phyloP scores from a whole-genome alignment of 192 early-diverging fungal species.

The Linnemannia exigua region DNA sequence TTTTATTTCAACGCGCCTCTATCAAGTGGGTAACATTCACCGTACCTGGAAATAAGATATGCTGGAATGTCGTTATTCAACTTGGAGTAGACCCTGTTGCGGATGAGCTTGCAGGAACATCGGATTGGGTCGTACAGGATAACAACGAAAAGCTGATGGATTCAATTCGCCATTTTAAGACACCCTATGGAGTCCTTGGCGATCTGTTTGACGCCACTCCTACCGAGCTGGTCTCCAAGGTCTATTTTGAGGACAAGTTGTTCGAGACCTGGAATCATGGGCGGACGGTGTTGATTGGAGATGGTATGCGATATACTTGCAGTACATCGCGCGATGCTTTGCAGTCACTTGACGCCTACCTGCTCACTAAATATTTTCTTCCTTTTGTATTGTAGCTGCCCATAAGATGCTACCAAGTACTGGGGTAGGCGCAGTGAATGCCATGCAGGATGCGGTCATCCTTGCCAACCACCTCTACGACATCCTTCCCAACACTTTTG shows the following conservation, averaged over 20 bases:
- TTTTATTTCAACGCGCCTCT: too few relatives aligned
- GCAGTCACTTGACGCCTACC: not conserved
- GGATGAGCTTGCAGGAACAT: not conserved
- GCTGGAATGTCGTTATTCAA: not conserved
- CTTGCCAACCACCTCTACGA: slow-evolving; percentile 30
- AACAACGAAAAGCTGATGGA: slow-evolving; percentile 12
- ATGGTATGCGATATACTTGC: too few relatives aligned
- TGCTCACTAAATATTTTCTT: slow-evolving; percentile 5
- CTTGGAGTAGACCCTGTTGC: not conserved
- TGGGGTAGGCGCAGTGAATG: slow-evolving; percentile 23
- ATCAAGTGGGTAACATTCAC: slow-evolving; percentile 17
- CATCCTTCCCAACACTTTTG: not conserved
- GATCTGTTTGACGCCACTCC: slow-evolving; percentile 18
- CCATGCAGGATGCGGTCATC: slow-evolving; percentile 26
- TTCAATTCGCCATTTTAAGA: slow-evolving; percentile 1
- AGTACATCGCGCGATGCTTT: too few relatives aligned
- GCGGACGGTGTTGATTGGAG: slow-evolving; percentile 18
- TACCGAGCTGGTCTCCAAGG: not conserved
- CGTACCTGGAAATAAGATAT: not conserved
- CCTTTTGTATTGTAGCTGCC: slow-evolving; percentile 16
- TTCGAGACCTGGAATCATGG: slow-evolving; percentile 28
- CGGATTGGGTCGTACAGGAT: slow-evolving; percentile 8
- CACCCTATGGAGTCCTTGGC: not conserved
- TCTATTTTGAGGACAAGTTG: slow-evolving; percentile 23
- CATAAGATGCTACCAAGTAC: too few relatives aligned